Evolutionary conservation across 306 rosid genomes (phyloP), one percentile per base, ranked within the genome.

Genomic region (Quercus alba): DNA sequence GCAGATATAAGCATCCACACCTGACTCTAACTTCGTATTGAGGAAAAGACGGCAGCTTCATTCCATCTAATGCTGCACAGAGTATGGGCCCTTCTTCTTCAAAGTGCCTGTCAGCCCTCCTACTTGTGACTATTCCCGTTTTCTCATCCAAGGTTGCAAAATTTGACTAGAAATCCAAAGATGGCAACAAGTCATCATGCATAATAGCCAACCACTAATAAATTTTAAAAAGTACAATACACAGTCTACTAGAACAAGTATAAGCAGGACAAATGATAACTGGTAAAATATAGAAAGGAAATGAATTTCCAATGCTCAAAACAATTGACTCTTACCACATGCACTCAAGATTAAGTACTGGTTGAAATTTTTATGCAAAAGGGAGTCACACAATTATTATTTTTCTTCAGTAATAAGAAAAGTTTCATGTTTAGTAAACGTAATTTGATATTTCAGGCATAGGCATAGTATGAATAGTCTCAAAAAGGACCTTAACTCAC

Each of bases 21-120:
- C 99, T 95, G 92, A 93, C 97, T 88, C 99, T 90, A 77, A 95
- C 92, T 91, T 91, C 98, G 80, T 93, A 91, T 75, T 95, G 76
- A 4, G 99, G 99, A 87, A 88, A 95, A 77, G 93, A 91, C 17
- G 94, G 97, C 58, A 95, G 87, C 88, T 93, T 95, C 92, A 95
- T 81, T 86, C 92, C 95, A 84, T 93, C 94, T 5, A 95, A 89
- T 67, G 94, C 91, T 35, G 96, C 94, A 82, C 99, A 93, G 52
- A 95, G 86, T 80, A 93, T 84, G 66, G 99, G 97, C 9, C 99
- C 98, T 87, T 95, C 97, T 88, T 91, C 94, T 84, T 95, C 98
- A 78, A 95, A 95, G 83, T 95, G 99, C 70, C 99, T 89, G 84
- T 95, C 97, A 31, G 98, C 99, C 81, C 99, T 93, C 83, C 99